A percentile compares a stretch with the other conserved stretches of the same genome.
phyloP scores from a whole-genome alignment of 495 filamentous ascomycete genomes.

The Penicillium subrubescens region DNA sequence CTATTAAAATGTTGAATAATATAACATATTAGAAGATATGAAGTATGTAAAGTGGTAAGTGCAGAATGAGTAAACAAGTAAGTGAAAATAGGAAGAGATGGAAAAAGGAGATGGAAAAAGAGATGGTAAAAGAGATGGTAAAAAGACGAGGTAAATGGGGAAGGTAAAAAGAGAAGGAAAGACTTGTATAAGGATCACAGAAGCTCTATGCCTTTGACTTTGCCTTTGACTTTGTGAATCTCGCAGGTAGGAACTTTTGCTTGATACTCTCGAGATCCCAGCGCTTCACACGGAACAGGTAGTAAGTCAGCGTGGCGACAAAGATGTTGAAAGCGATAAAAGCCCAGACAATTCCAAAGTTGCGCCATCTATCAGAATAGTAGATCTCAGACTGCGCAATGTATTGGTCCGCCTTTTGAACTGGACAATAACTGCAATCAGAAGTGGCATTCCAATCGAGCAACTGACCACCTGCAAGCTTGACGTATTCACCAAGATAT shows the following conservation, averaged over 20 bases:
- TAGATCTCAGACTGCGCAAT: slow-evolving; percentile 35
- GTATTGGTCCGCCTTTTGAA: slow-evolving; percentile 45
- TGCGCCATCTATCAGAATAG: slow-evolving; percentile 40
- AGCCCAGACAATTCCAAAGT: slow-evolving; percentile 56
- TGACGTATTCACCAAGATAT: slow-evolving; percentile 42
- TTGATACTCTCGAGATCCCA: slow-evolving; percentile 31
- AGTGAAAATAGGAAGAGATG: not conserved
- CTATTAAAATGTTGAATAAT: not conserved
- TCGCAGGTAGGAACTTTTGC: slow-evolving; percentile 12
- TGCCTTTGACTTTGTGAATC: not conserved
- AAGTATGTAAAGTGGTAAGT: not conserved
- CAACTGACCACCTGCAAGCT: slow-evolving; percentile 28
- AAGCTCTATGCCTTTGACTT: not conserved
- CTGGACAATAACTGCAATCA: slow-evolving; percentile 44
- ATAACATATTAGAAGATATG: not conserved
- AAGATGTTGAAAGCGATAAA: slow-evolving; percentile 52
- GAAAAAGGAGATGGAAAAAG: no score
- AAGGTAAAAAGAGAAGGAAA: not conserved
- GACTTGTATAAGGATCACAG: not conserved
- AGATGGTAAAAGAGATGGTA: no score
- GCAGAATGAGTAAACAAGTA: not conserved
- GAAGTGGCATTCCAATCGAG: slow-evolving; percentile 40
- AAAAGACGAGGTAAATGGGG: no score
- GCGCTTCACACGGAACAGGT: slow-evolving; percentile 46
- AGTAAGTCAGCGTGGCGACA: slow-evolving; percentile 50